These are phyloP conservation scores for Pichia sp. DNA, from an alignment of 1,139 yeast species.

Conservation along the genomic window DNA sequence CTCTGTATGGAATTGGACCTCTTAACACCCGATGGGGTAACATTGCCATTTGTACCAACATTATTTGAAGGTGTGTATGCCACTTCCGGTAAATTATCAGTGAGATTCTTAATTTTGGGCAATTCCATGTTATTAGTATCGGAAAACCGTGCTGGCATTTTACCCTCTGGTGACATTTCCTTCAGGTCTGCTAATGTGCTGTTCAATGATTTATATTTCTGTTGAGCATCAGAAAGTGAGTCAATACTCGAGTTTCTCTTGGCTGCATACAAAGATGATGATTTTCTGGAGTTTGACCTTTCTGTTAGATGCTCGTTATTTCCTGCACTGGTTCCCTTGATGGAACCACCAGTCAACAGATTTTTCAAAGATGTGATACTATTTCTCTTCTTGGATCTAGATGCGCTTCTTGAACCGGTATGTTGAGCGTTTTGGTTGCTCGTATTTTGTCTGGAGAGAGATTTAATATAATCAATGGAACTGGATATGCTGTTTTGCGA, in stretches of 20 bases:
- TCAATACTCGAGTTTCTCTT: slow-evolving; percentile 16
- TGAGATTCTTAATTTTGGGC: not conserved
- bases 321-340: slow-evolving; percentile 7
- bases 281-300: slow-evolving; percentile 7
- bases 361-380: slow-evolving; percentile 39
- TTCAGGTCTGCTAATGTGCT: slow-evolving; percentile 10
- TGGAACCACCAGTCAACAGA: slow-evolving; percentile 35
- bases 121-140: not conserved
- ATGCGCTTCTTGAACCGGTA: not conserved
- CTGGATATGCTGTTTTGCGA: slow-evolving; percentile 33
- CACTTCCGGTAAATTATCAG: not conserved
- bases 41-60: not conserved
- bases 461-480: slow-evolving; percentile 53
- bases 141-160: slow-evolving; percentile 1
- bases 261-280: slow-evolving; percentile 4
- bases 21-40: slow-evolving; percentile 12
- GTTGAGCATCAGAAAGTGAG: slow-evolving; percentile 1
- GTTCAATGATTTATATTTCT: slow-evolving; percentile 3
- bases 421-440: slow-evolving; percentile 23
- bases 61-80: not conserved
- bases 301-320: too few species aligned
- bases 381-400: slow-evolving; percentile 28
- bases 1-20: slow-evolving; percentile 57
- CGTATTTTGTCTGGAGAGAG: slow-evolving; percentile 35
- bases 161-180: slow-evolving; percentile 17